Conservation (phyloP, 2,329 filamentous ascomycete genomes). For the Cercospora sp. region DNA sequence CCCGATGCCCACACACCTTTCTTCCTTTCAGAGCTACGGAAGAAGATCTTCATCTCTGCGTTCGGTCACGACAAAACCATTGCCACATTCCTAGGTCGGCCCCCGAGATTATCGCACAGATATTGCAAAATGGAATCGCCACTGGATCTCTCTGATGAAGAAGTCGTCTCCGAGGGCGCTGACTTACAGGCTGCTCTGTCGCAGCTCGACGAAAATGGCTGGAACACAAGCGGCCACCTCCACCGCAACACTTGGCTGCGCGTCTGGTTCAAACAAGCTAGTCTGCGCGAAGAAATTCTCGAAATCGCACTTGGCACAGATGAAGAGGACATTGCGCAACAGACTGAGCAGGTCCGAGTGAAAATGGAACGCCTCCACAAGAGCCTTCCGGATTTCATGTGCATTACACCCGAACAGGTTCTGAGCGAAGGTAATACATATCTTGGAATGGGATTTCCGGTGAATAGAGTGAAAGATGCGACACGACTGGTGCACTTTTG, state of each 20-base stretch:
- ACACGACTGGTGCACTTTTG: constrained; percentile 41
- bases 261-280: constrained; percentile 50
- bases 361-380: constrained; percentile 44
- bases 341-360: constrained; percentile 42
- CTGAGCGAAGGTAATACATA: constrained; percentile 25
- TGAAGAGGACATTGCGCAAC: constrained; percentile 42
- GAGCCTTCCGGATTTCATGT: constrained; percentile 36
- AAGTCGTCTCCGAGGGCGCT: constrained; percentile 48
- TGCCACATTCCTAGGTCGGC: constrained; percentile 47
- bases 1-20: constrained; percentile 37
- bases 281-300: constrained; percentile 59
- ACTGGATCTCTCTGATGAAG: constrained; percentile 55
- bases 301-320: constrained; percentile 54
- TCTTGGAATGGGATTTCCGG: constrained; percentile 14
- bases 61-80: constrained; percentile 39
- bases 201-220: constrained; percentile 52
- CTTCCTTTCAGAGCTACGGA: constrained; percentile 37
- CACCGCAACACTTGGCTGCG: constrained; percentile 50
- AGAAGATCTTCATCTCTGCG: constrained; percentile 38
- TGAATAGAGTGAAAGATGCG: constrained; percentile 22
- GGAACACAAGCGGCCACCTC: constrained; percentile 51
- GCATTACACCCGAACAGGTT: constrained; percentile 33
- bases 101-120: constrained; percentile 51
- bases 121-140: constrained; percentile 58
- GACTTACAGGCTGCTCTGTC: constrained; percentile 44